Base-by-base conservation (phyloP, 2,329 filamentous ascomycete species). In the Pseudomassariella vexata region DNA sequence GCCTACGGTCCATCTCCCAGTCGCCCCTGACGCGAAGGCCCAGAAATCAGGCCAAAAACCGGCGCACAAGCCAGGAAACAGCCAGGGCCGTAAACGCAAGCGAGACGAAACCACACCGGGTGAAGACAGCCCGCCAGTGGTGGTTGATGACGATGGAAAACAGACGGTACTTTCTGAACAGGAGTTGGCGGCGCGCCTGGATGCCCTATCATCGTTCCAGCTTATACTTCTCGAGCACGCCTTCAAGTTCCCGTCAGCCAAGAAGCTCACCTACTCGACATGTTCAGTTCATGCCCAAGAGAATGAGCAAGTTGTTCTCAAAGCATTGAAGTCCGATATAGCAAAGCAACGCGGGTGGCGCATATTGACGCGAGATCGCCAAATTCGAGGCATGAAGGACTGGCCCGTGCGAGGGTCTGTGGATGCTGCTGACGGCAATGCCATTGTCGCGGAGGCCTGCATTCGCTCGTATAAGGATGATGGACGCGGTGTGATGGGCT, bases 281-380 rank as follows among this genome's bases (percentile, higher is more conserved):
- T 98, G 92, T 55, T 96, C 90, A 0, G 65, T 95, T 3, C 82
- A 96, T 53, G 73, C 76, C 0, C 75, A 85, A 43, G 92, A 98
- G 56, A 96, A 98, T 48, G 92, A 98, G 58, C 61, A 72, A 2
- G 89, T 96, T 0, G 87, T 95, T 0, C 59, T 81, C 35, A 70
- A 73, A 28, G 83, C 86, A 1, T 63, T 96, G 22, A 55, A 59
- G 6, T 90, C 85, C 0, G 63, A 76, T 0, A 57, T 84, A 9
- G 88, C 86, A 0, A 68, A 62, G 41, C 53, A 68, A 37, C 61
- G 72, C 18, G 85, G 86, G 0, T 98, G 92, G 92, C 72, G 73
- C 20, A 70, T 95, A n/a, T 54, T 94, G 44, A 63, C 59, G 34
- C 68, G 88, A 10, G 67, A 76, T 3, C 70, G 85, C 35, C 90